phyloP scores from a whole-genome alignment of 768 basidiomycete species.

The Naganishia vaughanmartiniae region DNA sequence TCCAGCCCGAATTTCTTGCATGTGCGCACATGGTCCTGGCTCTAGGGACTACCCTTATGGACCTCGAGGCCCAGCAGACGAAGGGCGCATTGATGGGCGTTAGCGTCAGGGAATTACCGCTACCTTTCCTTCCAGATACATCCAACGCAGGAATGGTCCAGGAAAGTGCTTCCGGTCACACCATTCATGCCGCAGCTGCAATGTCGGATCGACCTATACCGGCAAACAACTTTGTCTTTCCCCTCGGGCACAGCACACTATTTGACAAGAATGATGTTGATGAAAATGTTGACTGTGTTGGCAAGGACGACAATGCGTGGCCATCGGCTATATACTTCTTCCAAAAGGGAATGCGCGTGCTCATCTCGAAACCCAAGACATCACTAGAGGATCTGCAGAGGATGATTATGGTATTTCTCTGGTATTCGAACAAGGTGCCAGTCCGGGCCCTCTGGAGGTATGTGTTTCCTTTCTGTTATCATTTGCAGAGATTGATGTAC shows the following conservation, averaged over 20 bases:
- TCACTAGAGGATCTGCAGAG: conserved; percentile 6
- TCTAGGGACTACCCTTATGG: conserved; percentile 5
- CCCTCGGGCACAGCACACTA: conserved; percentile 13
- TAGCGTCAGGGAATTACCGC: background rate
- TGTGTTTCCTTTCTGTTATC: background rate
- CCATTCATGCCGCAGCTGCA: background rate
- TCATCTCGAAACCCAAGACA: background rate
- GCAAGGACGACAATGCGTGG: conserved; percentile 1
- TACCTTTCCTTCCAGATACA: background rate
- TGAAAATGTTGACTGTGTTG: conserved; percentile 8
- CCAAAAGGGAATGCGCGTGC: background rate
- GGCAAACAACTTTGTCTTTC: conserved; percentile 16
- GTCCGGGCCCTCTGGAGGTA: conserved; percentile 7
- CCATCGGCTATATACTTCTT: conserved; percentile 3
- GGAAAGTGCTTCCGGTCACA: background rate
- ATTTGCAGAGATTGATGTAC: background rate
- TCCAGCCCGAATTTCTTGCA: conserved; percentile 3
- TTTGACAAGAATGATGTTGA: conserved; percentile 5
- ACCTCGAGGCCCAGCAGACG: conserved; percentile 11
- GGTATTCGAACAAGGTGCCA: conserved; percentile 9
- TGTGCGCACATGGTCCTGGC: conserved; percentile 14
- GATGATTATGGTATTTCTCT: conserved; percentile 12
- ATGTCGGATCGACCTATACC: conserved; percentile 9
- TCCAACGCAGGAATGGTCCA: background rate
- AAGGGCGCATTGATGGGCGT: background rate